Base-by-base conservation (phyloP, 2,329 filamentous ascomycete genomes). In the Talaromyces sp. region DNA sequence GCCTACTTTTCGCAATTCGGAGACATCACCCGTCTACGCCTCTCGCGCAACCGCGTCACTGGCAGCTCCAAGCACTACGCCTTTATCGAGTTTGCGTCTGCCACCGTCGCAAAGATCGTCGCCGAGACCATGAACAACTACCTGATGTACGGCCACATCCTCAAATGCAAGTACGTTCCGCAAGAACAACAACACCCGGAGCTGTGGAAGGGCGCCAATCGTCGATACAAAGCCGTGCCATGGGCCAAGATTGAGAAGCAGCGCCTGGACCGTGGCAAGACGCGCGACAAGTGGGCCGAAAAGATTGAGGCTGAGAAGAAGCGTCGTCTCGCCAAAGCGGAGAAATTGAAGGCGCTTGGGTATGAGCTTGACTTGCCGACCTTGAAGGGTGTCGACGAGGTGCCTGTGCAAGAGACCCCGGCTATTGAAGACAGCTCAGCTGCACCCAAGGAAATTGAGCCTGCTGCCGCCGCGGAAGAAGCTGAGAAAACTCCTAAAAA, bases 101-200 rank as follows among this genome's bases (percentile, higher is more conserved):
- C 82, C 35, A 88, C 91, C 60, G 90, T 92, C n/a, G 93, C 95
- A 43, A 89, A 91, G 69, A 92, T 98, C 67, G 93, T 96, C 31
- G 89, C 91, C 55, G 90, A 92, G 78, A 96, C 95, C 24, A 99
- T 99, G 95, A 86, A 97, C 81, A 96, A 93, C 78, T 99, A 99
- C 77, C 86, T 98, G 43, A 84, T 99, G 71, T 98, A 96, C 74
- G 91, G 91, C 6, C 93, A 97, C 74, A 89, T 98, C 64, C 82
- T 99, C 67, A 93, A 96, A 77, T 93, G 93, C 77, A 90, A 91
- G 72, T 80, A 87, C 26, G 84, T 97, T 4, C 86, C 90, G 4
- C 80, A 86, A 60, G 90, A 90, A 63, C 87, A 93, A 71, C 80
- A 96, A 50, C 91, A 96, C 73, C 83, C 87, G 26, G 83, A 91